phyloP scores from a whole-genome alignment of 106 monocot genomes.

The Dioscorea zingiberensis region DNA sequence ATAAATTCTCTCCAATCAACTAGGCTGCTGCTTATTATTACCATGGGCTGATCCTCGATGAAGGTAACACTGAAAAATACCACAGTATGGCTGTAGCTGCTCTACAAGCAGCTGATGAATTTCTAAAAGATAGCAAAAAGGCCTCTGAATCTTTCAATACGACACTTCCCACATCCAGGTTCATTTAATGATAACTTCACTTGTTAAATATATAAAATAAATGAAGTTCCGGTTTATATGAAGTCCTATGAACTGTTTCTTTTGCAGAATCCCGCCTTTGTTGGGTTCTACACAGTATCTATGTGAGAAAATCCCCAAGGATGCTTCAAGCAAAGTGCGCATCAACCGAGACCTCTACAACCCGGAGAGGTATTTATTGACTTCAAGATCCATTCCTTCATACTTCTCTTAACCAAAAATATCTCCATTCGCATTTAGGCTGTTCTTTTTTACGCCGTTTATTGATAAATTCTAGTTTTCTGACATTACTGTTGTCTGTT shows the following conservation, averaged over 20 bases:
- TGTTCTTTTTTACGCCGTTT: no score
- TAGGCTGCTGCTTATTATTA: conserved; percentile 68
- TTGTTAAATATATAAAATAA: no score
- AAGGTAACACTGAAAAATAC: conserved; percentile 49
- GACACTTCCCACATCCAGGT: conserved; percentile 43
- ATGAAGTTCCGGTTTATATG: neutral
- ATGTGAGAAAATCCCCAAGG: conserved; percentile 56
- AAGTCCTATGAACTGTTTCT: neutral
- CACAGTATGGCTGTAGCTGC: conserved; percentile 45
- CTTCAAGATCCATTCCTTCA: no score
- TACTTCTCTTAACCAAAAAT: neutral
- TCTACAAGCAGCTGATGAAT: conserved; percentile 48
- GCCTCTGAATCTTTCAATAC: conserved; percentile 36
- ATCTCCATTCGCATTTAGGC: no score
- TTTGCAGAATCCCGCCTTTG: conserved; percentile 49
- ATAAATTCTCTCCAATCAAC: neutral
- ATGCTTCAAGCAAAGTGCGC: conserved; percentile 47
- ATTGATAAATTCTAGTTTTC: no score
- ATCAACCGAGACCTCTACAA: conserved; percentile 45
- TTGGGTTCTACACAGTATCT: conserved; percentile 70
- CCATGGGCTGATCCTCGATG: conserved; percentile 60
- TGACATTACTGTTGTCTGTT: no score
- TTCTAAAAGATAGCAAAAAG: conserved; percentile 50
- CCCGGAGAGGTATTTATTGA: conserved; percentile 36
- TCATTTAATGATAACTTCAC: neutral